Conservation (phyloP, 1,284 basidiomycete species). For the Mycosarcoma maydis region DNA sequence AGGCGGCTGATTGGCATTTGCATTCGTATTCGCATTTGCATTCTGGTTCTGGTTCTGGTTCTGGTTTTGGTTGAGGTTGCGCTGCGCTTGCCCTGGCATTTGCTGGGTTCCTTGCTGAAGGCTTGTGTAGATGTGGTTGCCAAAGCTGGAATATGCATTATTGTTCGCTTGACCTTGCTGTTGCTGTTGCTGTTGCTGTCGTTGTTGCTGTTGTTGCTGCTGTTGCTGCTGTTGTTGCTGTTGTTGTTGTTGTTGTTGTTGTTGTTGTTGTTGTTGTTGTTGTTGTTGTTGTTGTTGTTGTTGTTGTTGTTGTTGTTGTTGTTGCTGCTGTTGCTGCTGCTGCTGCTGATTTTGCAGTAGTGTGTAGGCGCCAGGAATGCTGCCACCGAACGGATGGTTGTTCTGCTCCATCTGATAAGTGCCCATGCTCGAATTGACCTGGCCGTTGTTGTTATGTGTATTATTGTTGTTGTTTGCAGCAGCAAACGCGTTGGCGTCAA, state of each 20-base stretch:
- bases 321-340: slow-evolving; percentile 11
- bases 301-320: neutral
- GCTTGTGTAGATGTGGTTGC: slow-evolving; percentile 14
- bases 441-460: slow-evolving; percentile 25
- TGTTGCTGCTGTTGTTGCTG: slow-evolving; percentile 40
- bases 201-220: slow-evolving; percentile 20
- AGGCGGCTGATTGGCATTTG: slow-evolving; percentile 15
- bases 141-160: slow-evolving; percentile 12
- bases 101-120: slow-evolving; percentile 21
- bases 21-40: too few relatives aligned
- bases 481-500: slow-evolving; percentile 27
- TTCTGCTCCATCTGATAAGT: slow-evolving; percentile 40
- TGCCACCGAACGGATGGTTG: slow-evolving; percentile 53
- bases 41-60: slow-evolving; percentile 2
- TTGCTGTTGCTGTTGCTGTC: slow-evolving; percentile 7
- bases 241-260: slow-evolving; percentile 21
- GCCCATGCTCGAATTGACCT: slow-evolving; percentile 31
- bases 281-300: slow-evolving; percentile 7
- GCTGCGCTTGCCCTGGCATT: slow-evolving; percentile 21
- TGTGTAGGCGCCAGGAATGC: slow-evolving; percentile 54
- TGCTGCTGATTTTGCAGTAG: slow-evolving; percentile 45
- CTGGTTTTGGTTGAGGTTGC: slow-evolving; percentile 12
- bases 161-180: slow-evolving; percentile 14
- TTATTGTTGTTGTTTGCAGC: slow-evolving; percentile 19
- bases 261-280: slow-evolving; percentile 31